A percentile compares a stretch with the other conserved stretches of the same genome.
phyloP scores from a whole-genome alignment of 257 asterid species.

The Salvia splendens region DNA sequence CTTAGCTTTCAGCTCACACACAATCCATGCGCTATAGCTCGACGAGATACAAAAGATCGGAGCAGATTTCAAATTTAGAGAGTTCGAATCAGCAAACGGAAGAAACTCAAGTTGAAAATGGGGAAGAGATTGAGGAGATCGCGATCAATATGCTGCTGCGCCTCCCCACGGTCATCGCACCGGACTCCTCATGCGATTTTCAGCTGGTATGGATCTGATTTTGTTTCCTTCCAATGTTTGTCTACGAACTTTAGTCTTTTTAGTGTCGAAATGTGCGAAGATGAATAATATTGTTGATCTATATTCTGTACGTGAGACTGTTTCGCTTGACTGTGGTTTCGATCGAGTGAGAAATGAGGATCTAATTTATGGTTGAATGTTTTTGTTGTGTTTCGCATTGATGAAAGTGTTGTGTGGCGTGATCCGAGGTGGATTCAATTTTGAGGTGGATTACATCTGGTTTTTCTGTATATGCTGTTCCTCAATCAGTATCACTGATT shows the following conservation, averaged over 20 bases:
- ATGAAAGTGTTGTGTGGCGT: neutral
- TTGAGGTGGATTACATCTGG: conserved; percentile 5
- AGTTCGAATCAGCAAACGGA: too few species aligned
- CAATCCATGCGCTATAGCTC: too few species aligned
- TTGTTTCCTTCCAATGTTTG: neutral
- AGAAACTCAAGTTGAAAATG: conserved; percentile 36
- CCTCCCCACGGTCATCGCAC: conserved; percentile 62
- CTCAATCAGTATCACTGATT: neutral
- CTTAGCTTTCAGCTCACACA: too few species aligned
- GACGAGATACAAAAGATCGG: too few species aligned
- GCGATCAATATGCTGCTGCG: conserved; percentile 72
- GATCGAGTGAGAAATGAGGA: conserved; percentile 15
- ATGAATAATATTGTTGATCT: conserved; percentile 17
- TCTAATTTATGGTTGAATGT: conserved; percentile 12
- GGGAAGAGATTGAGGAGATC: conserved; percentile 84
- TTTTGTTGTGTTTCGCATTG: conserved; percentile 1
- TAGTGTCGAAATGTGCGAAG: neutral
- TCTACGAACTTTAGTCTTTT: neutral
- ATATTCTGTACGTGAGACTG: conserved; percentile 22
- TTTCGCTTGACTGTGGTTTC: conserved; percentile 15
- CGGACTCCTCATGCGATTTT: conserved; percentile 59
- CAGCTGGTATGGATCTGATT: conserved; percentile 54
- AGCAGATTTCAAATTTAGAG: too few species aligned
- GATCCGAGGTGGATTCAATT: conserved; percentile 18
- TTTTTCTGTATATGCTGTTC: conserved; percentile 14